phyloP scores from a whole-genome alignment of 768 basidiomycete species.

The Steccherinum ochraceum region DNA sequence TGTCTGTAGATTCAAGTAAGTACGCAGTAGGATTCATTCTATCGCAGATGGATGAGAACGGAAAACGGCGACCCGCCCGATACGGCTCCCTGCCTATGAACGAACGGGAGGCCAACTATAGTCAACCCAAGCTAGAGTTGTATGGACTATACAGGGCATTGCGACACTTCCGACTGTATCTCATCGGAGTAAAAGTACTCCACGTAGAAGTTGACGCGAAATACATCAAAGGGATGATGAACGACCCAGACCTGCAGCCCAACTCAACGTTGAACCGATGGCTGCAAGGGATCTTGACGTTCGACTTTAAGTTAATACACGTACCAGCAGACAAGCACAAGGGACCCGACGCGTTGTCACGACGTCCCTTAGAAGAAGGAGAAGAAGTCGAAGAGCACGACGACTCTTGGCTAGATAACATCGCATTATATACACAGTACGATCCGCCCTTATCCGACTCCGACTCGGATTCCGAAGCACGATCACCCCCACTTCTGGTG shows the following conservation, averaged over 20 bases:
- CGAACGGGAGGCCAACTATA: slow-evolving; percentile 17
- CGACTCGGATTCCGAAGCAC: too few species aligned
- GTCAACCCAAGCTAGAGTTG: slow-evolving; percentile 23
- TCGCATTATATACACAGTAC: too few species aligned
- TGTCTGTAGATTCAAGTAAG: slow-evolving; percentile 31
- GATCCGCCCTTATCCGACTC: too few species aligned
- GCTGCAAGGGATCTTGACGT: slow-evolving; percentile 33
- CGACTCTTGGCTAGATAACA: too few species aligned
- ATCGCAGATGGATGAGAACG: slow-evolving; percentile 23
- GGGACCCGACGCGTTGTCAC: slow-evolving; percentile 34
- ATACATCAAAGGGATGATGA: slow-evolving; percentile 38
- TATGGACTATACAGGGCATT: slow-evolving; percentile 21
- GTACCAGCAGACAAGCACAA: slow-evolving; percentile 27
- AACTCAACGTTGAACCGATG: slow-evolving; percentile 34
- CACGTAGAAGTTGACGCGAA: slow-evolving; percentile 32
- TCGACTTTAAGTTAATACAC: slow-evolving; percentile 31
- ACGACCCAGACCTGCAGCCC: slow-evolving; percentile 30
- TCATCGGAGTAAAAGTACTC: slow-evolving; percentile 25
- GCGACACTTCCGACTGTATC: slow-evolving; percentile 13
- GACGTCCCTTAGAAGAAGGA: slow-evolving; percentile 9
- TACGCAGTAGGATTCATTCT: slow-evolving; percentile 33
- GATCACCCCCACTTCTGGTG: not conserved
- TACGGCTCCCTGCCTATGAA: slow-evolving; percentile 31
- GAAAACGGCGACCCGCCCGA: slow-evolving; percentile 15
- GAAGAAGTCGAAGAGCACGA: not conserved